Evolutionary conservation across 495 filamentous ascomycete species (phyloP).

Genomic region (Aspergillus haitiensis): DNA sequence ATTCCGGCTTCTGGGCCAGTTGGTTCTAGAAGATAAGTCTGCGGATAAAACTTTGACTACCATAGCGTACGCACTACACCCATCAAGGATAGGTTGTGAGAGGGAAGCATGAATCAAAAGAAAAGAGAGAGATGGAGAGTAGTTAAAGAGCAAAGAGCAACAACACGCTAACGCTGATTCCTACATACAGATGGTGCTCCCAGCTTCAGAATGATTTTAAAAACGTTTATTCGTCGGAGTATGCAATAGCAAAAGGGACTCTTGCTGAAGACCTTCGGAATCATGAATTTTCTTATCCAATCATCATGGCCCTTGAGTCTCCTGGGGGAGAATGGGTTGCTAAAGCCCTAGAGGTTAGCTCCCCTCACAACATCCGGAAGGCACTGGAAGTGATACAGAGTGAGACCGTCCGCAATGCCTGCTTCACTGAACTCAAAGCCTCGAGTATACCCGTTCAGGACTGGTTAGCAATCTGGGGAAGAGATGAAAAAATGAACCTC

Average conservation of each 20-base stretch:
- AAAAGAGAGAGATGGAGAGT: neutral
- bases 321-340: slow-evolving; percentile 23
- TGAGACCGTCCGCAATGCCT: slow-evolving; percentile 19
- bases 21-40: slow-evolving; percentile 23
- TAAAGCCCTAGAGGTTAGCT: slow-evolving; percentile 18
- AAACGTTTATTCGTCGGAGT: slow-evolving; percentile 35
- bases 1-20: slow-evolving; percentile 27
- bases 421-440: slow-evolving; percentile 20
- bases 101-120: neutral
- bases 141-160: neutral
- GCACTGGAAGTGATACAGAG: slow-evolving; percentile 25
- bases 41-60: slow-evolving; percentile 24
- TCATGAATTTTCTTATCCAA: slow-evolving; percentile 32
- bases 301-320: slow-evolving; percentile 29
- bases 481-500: slow-evolving; percentile 27
- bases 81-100: too few species aligned
- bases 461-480: slow-evolving; percentile 23
- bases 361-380: slow-evolving; percentile 24
- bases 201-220: slow-evolving; percentile 39
- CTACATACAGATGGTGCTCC: slow-evolving; percentile 28
- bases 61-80: slow-evolving; percentile 20
- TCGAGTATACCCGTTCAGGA: slow-evolving; percentile 23
- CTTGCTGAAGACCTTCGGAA: slow-evolving; percentile 37
- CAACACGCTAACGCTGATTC: neutral
- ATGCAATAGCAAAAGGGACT: slow-evolving; percentile 29